These are phyloP conservation scores for Rhizophlyctis rosea DNA, from an alignment of 192 early-diverging fungal genomes.

Conservation along the genomic window DNA sequence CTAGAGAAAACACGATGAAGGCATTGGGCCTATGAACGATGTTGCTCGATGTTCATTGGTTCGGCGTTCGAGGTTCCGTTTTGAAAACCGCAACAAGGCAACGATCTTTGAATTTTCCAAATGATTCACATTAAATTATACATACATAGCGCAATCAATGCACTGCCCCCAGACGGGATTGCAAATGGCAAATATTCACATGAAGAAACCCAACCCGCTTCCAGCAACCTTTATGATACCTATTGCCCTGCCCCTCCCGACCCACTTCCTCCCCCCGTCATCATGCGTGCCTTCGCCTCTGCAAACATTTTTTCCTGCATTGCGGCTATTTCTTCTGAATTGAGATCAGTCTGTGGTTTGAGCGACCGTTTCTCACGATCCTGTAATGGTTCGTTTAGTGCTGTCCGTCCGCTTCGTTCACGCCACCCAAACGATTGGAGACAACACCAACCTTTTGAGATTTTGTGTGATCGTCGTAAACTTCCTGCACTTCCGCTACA, in stretches of 20 bases:
- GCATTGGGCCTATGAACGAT: constrained; percentile 71
- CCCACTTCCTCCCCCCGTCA: no score
- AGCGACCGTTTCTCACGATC: constrained; percentile 80
- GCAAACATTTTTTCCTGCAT: constrained; percentile 89
- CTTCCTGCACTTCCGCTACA: constrained; percentile 80
- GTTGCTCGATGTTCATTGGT: no score
- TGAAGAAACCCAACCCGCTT: no score
- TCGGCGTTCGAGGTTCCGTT: no score
- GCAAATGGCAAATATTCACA: no score
- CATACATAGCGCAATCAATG: no score
- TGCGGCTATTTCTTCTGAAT: constrained; percentile 77
- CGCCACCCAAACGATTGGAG: background rate
- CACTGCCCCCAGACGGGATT: no score
- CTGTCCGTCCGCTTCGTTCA: background rate
- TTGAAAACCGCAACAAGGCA: no score
- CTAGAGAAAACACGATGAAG: constrained; percentile 68
- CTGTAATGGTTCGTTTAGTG: constrained; percentile 32
- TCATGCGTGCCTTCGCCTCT: constrained; percentile 62
- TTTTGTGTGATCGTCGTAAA: constrained; percentile 85
- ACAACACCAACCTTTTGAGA: constrained; percentile 63
- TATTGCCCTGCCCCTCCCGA: no score
- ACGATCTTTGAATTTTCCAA: no score
- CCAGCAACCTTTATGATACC: no score
- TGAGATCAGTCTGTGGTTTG: constrained; percentile 74
- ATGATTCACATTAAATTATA: no score